Percentiles rank a stretch among this genome's conserved stretches.
These are phyloP conservation scores for Pichia sp. DNA, from an alignment of 1,139 yeast genomes.

Conservation along the genomic window DNA sequence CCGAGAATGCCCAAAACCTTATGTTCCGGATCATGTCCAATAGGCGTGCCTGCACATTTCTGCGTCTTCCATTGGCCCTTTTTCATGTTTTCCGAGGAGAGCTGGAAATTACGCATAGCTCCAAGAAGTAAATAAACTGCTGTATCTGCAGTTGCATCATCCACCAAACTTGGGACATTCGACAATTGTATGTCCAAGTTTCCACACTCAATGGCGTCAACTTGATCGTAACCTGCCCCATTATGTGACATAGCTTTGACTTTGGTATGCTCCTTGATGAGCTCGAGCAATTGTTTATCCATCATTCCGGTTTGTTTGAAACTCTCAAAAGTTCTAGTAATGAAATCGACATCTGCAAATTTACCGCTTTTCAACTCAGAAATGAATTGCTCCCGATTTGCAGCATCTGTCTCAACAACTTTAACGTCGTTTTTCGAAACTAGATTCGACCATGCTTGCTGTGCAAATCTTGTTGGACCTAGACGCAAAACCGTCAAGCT, in stretches of 20 bases:
- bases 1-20: slow-evolving; percentile 70
- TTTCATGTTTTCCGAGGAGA: slow-evolving; percentile 44
- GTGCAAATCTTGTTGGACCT: slow-evolving; percentile 51
- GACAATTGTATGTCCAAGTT: slow-evolving; percentile 56
- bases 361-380: slow-evolving; percentile 44
- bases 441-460: slow-evolving; percentile 52
- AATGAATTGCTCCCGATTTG: slow-evolving; percentile 46
- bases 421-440: slow-evolving; percentile 44
- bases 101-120: slow-evolving; percentile 61
- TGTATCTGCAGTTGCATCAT: slow-evolving; percentile 78
- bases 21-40: slow-evolving; percentile 59
- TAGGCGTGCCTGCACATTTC: slow-evolving; percentile 41
- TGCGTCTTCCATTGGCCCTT: slow-evolving; percentile 54
- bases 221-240: slow-evolving; percentile 94
- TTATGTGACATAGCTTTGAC: slow-evolving; percentile 67
- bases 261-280: slow-evolving; percentile 47
- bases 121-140: slow-evolving; percentile 63
- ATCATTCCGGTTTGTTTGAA: slow-evolving; percentile 59
- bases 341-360: slow-evolving; percentile 44
- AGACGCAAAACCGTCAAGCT: slow-evolving; percentile 58
- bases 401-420: slow-evolving; percentile 27
- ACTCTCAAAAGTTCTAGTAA: slow-evolving; percentile 37
- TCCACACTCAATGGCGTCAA: slow-evolving; percentile 54
- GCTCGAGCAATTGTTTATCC: slow-evolving; percentile 62
- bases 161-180: slow-evolving; percentile 69